phyloP scores from a whole-genome alignment of 129 eudicot species.

The sunflower (Helianthus annuus) region DNA sequence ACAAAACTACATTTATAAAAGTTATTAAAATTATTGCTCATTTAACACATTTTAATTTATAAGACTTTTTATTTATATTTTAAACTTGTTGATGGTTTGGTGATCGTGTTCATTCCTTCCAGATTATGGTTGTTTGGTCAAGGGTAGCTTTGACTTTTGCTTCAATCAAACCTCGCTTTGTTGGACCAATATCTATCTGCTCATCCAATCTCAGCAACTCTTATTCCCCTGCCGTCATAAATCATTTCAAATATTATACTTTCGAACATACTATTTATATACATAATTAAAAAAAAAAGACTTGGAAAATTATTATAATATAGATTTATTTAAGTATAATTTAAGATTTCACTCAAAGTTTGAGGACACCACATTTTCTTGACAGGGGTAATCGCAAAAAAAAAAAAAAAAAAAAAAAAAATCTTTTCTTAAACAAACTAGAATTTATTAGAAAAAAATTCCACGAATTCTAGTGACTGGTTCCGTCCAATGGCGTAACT shows the following conservation, averaged over 20 bases:
- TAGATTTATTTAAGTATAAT: background rate
- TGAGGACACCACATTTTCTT: too few species aligned
- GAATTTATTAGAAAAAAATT: too few species aligned
- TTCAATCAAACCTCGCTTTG: slow-evolving; percentile 28
- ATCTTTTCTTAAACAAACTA: too few species aligned
- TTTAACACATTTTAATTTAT: background rate
- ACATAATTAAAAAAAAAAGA: background rate
- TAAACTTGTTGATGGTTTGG: background rate
- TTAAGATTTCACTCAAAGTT: background rate
- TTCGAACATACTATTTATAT: background rate
- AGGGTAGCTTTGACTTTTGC: slow-evolving; percentile 41
- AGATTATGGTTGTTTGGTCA: slow-evolving; percentile 31
- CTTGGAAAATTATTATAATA: too few species aligned
- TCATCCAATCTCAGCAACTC: slow-evolving; percentile 10
- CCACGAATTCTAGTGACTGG: too few species aligned
- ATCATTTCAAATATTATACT: background rate
- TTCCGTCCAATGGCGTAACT: too few species aligned
- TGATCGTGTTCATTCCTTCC: slow-evolving; percentile 5
- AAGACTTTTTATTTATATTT: background rate
- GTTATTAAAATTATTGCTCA: too few species aligned
- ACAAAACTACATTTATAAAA: too few species aligned
- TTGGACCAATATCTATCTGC: slow-evolving; percentile 30
- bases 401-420: too few species aligned
- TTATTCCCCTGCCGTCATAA: background rate
- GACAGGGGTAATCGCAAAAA: too few species aligned